phyloP scores from a whole-genome alignment of 2,329 filamentous ascomycete species.

The Drechslerella dactyloides region DNA sequence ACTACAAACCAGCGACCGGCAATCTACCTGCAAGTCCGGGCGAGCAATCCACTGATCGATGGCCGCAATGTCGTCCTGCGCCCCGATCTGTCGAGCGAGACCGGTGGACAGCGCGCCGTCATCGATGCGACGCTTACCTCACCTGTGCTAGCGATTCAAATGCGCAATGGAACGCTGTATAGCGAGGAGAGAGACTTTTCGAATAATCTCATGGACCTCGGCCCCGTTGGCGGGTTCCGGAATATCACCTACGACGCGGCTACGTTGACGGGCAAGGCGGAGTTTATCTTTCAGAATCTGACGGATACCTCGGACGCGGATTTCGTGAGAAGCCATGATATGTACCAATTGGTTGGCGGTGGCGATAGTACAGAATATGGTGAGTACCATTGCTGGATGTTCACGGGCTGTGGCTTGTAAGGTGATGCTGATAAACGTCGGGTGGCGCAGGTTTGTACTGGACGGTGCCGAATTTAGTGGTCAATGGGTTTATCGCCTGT shows the following conservation, averaged over 20 bases:
- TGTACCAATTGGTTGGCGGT: constrained; percentile 37
- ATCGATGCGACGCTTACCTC: constrained; percentile 26
- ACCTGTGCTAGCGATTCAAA: constrained; percentile 32
- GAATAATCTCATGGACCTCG: constrained; percentile 37
- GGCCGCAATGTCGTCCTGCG: constrained; percentile 44
- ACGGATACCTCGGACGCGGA: constrained; percentile 21
- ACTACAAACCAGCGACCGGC: constrained; percentile 41
- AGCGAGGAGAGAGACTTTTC: constrained; percentile 32
- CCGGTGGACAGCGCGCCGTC: constrained; percentile 18
- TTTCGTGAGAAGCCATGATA: constrained; percentile 27
- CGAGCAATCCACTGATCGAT: constrained; percentile 35
- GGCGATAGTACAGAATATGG: constrained; percentile 36
- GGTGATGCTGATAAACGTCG: neutral
- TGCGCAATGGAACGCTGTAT: constrained; percentile 26
- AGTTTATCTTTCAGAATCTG: constrained; percentile 43
- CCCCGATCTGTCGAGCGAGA: constrained; percentile 5
- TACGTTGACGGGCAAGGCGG: constrained; percentile 33
- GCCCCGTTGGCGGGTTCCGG: constrained; percentile 40
- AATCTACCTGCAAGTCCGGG: constrained; percentile 40
- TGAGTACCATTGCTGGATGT: neutral
- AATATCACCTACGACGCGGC: constrained; percentile 37
- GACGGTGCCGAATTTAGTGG: constrained; percentile 24
- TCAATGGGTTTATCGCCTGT: constrained; percentile 41
- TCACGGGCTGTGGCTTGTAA: neutral
- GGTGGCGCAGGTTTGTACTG: constrained; percentile 22